Conservation (phyloP, 2,329 filamentous ascomycete genomes). For the Xylaria sp. region DNA sequence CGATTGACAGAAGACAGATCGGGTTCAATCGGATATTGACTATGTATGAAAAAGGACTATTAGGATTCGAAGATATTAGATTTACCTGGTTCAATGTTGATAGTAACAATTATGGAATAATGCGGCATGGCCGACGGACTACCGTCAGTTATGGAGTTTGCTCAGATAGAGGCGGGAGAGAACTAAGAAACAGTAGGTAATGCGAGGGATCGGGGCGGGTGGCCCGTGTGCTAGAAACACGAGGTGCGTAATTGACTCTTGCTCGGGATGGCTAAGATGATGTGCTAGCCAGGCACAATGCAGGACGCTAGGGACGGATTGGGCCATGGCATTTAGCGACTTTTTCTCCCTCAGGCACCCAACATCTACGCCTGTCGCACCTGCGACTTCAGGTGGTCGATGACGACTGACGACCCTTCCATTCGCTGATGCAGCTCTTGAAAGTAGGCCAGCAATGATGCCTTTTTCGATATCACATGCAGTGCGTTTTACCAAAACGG, state of each 20-base stretch:
- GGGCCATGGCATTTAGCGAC: conserved; percentile 14
- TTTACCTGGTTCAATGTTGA: neutral
- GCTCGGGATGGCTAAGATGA: conserved; percentile 6
- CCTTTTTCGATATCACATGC: neutral
- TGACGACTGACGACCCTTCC: neutral
- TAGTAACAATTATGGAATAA: conserved; percentile 24
- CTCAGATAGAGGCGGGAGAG: conserved; percentile 16
- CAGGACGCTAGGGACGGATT: conserved; percentile 28
- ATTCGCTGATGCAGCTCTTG: conserved; percentile 1
- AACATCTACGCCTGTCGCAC: neutral
- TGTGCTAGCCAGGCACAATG: conserved; percentile 28
- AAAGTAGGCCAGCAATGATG: neutral
- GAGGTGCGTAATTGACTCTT: conserved; percentile 10
- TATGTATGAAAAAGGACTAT: conserved; percentile 23
- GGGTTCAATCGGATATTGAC: conserved; percentile 13
- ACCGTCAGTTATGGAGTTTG: conserved; percentile 10
- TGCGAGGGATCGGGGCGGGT: conserved; percentile 15
- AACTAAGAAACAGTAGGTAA: conserved; percentile 11
- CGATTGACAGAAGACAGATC: neutral
- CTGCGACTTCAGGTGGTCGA: neutral
- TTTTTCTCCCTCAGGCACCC: conserved; percentile 10
- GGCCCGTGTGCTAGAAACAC: conserved; percentile 28
- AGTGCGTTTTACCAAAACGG: neutral
- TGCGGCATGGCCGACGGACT: conserved; percentile 16
- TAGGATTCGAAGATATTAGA: conserved; percentile 18